Conservation (phyloP, 768 basidiomycete genomes). For the Gloeopeniophorella convolvens region DNA sequence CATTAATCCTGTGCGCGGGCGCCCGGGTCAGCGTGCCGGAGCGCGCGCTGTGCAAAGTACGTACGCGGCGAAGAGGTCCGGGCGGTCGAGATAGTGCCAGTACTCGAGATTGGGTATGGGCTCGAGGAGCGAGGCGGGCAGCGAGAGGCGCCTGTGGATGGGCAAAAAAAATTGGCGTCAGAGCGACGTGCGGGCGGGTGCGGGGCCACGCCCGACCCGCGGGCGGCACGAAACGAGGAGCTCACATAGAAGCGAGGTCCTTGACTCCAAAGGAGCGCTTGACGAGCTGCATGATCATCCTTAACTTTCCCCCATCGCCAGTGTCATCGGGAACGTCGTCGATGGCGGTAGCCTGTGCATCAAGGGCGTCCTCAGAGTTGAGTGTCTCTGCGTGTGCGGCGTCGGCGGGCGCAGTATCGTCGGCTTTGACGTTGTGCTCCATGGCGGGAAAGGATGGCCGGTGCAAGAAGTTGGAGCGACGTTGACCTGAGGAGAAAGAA, state of each 20-base stretch:
- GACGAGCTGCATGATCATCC: conserved; percentile 87
- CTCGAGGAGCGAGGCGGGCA: conserved; percentile 89
- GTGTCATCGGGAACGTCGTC: conserved; percentile 36
- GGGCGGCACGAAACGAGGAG: not conserved
- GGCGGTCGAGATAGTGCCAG: conserved; percentile 89
- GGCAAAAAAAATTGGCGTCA: not conserved
- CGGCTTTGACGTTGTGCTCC: too few relatives aligned
- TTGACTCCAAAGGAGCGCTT: conserved; percentile 91
- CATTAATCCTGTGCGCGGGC: conserved; percentile 66
- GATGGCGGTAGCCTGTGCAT: conserved; percentile 11
- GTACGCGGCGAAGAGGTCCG: conserved; percentile 88
- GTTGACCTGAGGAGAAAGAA: too few relatives aligned
- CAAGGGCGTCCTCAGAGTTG: too few relatives aligned
- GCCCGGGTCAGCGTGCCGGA: not conserved
- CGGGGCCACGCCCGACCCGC: not conserved
- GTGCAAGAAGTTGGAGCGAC: too few relatives aligned
- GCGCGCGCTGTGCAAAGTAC: conserved; percentile 27
- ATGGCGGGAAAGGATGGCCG: too few relatives aligned
- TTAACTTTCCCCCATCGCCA: conserved; percentile 87
- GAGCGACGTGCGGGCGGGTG: conserved; percentile 4
- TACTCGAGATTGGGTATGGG: conserved; percentile 96
- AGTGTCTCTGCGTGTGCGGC: too few relatives aligned
- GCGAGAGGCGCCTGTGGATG: conserved; percentile 68
- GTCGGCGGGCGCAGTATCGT: too few relatives aligned
- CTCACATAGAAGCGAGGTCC: conserved; percentile 91